A percentile compares a stretch with the other conserved stretches of the same genome.
Conservation (phyloP, 2,329 filamentous ascomycete genomes). For the Tetracladium maxilliforme region DNA sequence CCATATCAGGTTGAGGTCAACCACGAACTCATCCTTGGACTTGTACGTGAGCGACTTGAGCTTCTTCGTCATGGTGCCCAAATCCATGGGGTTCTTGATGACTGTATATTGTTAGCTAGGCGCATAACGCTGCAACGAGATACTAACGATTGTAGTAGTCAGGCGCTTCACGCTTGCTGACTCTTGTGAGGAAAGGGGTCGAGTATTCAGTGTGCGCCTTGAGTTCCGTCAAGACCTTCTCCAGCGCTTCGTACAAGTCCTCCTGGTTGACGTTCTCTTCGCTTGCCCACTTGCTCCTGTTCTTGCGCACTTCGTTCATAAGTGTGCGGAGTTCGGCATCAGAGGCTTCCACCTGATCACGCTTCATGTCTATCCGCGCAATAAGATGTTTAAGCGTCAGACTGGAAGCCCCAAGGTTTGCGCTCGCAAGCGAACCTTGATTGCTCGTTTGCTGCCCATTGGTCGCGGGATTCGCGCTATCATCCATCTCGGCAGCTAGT, state of each 20-base stretch:
- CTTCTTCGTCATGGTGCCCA: conserved; percentile 97
- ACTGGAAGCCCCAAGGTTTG: conserved; percentile 90
- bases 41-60: conserved; percentile 68
- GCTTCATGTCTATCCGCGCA: conserved; percentile 84
- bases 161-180: conserved; percentile 93
- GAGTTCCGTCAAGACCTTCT: conserved; percentile 92
- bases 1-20: conserved; percentile 91
- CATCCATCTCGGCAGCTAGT: conserved; percentile 87
- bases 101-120: conserved; percentile 38
- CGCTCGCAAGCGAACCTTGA: conserved; percentile 80
- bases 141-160: conserved; percentile 81
- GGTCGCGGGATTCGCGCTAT: conserved; percentile 33
- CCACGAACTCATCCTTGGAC: conserved; percentile 87
- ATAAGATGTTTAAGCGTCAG: conserved; percentile 95
- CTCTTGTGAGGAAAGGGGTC: conserved; percentile 82
- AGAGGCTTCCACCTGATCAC: conserved; percentile 77
- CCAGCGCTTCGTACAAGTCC: conserved; percentile 89
- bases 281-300: conserved; percentile 96
- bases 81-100: conserved; percentile 95
- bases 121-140: conserved; percentile 2
- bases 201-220: conserved; percentile 97
- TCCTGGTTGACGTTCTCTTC: conserved; percentile 97
- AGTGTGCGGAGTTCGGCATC: conserved; percentile 83
- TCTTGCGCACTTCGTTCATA: conserved; percentile 96
- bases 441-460: conserved; percentile 40